Evolutionary conservation across 73 alveolate genomes (phyloP).

Genomic region (Durusdinium trenchii): DNA sequence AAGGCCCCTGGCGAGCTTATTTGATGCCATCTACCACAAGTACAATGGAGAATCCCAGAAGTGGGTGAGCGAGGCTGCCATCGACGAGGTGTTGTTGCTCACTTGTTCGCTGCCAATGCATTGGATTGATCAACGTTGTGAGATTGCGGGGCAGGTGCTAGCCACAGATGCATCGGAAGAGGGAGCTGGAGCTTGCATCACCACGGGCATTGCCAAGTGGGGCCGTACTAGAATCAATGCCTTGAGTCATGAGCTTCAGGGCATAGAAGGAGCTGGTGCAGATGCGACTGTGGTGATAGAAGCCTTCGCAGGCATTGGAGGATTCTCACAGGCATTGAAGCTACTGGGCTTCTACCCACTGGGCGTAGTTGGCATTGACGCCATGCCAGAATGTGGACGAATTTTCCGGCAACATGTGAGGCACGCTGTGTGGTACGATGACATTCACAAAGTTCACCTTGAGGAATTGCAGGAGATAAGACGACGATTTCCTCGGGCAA

Average conservation of each 20-base stretch:
- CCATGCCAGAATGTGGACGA: background rate
- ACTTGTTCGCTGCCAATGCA: background rate
- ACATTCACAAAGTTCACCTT: background rate
- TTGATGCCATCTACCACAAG: conserved; percentile 2
- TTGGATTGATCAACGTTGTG: background rate
- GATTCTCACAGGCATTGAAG: background rate
- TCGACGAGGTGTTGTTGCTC: conserved; percentile 11
- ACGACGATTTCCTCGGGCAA: background rate
- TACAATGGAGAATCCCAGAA: background rate
- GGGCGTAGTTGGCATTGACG: background rate
- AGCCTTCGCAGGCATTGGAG: background rate
- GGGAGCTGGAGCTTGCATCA: background rate
- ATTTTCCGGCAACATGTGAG: background rate
- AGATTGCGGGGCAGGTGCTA: background rate
- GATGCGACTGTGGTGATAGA: background rate
- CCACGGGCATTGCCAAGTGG: background rate
- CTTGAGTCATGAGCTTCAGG: background rate
- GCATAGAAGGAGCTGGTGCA: too few relatives aligned
- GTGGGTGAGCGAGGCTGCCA: background rate
- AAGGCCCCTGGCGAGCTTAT: conserved; percentile 1
- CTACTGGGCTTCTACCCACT: conserved; percentile 24
- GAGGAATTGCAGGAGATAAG: background rate
- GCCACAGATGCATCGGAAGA: conserved; percentile 65
- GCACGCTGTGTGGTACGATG: background rate
- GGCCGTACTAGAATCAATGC: background rate